These are phyloP conservation scores for Aspergillus sp. DNA, from an alignment of 2,329 filamentous ascomycete species.

Conservation along the genomic window DNA sequence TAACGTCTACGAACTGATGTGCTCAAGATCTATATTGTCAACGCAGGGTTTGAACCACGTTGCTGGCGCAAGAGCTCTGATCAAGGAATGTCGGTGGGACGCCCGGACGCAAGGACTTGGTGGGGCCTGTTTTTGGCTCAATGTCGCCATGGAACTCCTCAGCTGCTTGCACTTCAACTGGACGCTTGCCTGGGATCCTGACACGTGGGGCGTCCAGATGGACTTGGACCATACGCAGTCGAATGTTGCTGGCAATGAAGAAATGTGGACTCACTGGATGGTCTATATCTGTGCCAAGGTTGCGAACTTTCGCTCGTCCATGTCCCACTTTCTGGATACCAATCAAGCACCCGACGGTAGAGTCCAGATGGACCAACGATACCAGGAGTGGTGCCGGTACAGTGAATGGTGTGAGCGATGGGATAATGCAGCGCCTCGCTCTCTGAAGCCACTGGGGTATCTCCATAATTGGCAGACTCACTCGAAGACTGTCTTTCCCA, in stretches of 20 bases:
- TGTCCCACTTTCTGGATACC: conserved; percentile 59
- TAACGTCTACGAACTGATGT: conserved; percentile 93
- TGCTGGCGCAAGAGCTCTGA: conserved; percentile 76
- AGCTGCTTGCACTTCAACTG: conserved; percentile 85
- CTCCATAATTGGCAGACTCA: conserved; percentile 65
- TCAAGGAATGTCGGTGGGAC: conserved; percentile 88
- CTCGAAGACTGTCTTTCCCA: conserved; percentile 74
- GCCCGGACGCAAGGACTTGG: conserved; percentile 75
- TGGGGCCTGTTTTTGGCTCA: conserved; percentile 90
- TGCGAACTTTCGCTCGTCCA: conserved; percentile 75
- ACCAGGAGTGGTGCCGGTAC: conserved; percentile 75
- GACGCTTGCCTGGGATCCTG: conserved; percentile 82
- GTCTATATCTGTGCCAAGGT: conserved; percentile 86
- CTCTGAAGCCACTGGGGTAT: conserved; percentile 84
- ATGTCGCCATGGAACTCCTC: conserved; percentile 85
- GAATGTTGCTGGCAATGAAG: conserved; percentile 62
- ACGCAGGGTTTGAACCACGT: conserved; percentile 86
- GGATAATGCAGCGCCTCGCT: conserved; percentile 73
- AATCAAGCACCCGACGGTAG: conserved; percentile 56
- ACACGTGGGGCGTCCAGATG: conserved; percentile 85
- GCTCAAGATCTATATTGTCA: conserved; percentile 58
- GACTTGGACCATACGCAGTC: conserved; percentile 60
- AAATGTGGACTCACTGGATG: conserved; percentile 84
- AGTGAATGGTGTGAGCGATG: conserved; percentile 80
- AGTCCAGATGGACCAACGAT: conserved; percentile 60